Conservation (phyloP, 2,329 filamentous ascomycete species). For the Botrytis byssoidea region DNA sequence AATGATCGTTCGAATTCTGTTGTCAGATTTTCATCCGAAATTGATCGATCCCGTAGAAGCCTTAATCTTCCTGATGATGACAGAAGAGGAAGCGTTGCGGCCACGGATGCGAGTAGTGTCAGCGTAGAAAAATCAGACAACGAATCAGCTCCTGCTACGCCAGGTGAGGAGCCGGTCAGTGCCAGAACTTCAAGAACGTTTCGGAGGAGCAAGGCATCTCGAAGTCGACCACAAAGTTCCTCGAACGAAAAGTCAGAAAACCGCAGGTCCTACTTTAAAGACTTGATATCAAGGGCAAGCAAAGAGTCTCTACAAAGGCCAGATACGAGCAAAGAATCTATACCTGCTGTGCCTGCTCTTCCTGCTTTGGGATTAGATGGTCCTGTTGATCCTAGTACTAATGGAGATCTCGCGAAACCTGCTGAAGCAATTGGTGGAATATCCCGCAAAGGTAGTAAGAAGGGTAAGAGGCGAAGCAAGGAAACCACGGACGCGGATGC, state of each 20-base stretch:
- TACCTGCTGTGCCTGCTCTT: constrained; percentile 6
- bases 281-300: constrained; percentile 38
- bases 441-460: constrained; percentile 19
- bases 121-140: constrained; percentile 41
- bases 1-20: constrained; percentile 48
- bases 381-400: constrained; percentile 22
- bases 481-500: constrained; percentile 27
- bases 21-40: constrained; percentile 56
- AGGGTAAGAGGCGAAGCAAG: constrained; percentile 31
- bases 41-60: constrained; percentile 50
- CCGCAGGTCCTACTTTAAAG: constrained; percentile 55
- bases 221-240: constrained; percentile 58
- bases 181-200: constrained; percentile 58
- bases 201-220: constrained; percentile 50
- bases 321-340: constrained; percentile 16
- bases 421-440: not conserved
- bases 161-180: constrained; percentile 53
- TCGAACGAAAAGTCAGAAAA: constrained; percentile 58
- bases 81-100: constrained; percentile 50
- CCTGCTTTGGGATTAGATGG: constrained; percentile 8
- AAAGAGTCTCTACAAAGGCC: constrained; percentile 33
- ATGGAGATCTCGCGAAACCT: constrained; percentile 12
- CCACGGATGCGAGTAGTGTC: constrained; percentile 46
- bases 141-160: constrained; percentile 45
- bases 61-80: constrained; percentile 48